These are phyloP conservation scores for Dysphania ambrosioides DNA, from an alignment of 148 eudicot genomes.

Conservation along the genomic window DNA sequence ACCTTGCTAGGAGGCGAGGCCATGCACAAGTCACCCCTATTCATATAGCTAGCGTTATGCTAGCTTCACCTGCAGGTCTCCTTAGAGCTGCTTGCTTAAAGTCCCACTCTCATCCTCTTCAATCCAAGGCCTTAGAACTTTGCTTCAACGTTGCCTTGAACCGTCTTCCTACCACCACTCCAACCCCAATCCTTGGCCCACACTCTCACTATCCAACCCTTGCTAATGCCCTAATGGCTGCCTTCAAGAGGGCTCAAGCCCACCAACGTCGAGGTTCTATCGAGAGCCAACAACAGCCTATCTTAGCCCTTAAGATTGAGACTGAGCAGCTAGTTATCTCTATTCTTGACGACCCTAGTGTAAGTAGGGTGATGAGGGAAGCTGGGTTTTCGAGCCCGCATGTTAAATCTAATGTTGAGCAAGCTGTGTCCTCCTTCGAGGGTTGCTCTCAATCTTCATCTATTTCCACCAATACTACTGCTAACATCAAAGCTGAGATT, in stretches of 20 bases:
- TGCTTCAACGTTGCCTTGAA: conserved; percentile 95
- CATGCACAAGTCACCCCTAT: conserved; percentile 92
- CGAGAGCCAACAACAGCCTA: conserved; percentile 80
- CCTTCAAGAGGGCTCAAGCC: conserved; percentile 86
- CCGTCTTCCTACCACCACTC: conserved; percentile 60
- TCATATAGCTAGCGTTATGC: conserved; percentile 81
- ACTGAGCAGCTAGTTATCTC: conserved; percentile 72
- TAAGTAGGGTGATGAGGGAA: conserved; percentile 94
- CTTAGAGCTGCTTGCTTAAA: conserved; percentile 60
- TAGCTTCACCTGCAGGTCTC: conserved; percentile 55
- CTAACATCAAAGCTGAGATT: conserved; percentile 1
- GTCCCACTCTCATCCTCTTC: conserved; percentile 82
- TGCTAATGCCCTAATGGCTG: conserved; percentile 61
- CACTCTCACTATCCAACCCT: conserved; percentile 50
- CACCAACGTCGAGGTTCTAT: conserved; percentile 83
- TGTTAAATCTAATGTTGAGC: conserved; percentile 70
- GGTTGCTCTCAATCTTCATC: conserved; percentile 30
- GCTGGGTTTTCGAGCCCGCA: conserved; percentile 85
- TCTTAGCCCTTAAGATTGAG: conserved; percentile 78
- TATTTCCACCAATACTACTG: conserved; percentile 16
- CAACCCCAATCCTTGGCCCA: conserved; percentile 44
- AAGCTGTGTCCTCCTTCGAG: conserved; percentile 43
- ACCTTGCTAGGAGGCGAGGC: conserved; percentile 67
- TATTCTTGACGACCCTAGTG: conserved; percentile 89
- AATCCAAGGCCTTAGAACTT: conserved; percentile 84